Evolutionary conservation across 805 yeast genomes (phyloP), one percentile per base, ranked within the genome.

Genomic region (Saturnispora quitensis): DNA sequence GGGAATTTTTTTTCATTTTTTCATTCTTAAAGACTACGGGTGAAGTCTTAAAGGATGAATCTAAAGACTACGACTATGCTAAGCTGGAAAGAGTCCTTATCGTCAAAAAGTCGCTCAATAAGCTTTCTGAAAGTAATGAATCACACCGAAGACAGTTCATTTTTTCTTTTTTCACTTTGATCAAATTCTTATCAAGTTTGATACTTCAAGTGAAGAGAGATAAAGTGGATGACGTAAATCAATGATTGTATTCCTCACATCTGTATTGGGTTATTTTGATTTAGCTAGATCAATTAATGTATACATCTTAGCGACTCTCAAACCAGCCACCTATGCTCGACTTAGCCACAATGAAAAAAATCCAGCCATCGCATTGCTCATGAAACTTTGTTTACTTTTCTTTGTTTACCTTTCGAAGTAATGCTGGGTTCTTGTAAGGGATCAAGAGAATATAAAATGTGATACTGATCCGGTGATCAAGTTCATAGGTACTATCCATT

Each of bases 391-490:
- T 49, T 43, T 43, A 43, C 47, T 2, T 49, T 49, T 49, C 5
- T 34, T 43, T 49, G 47, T 49, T 49, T 49, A 49, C 51, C 9
- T 43, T 43, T 49, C 36, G n/a, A 33, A 22, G 12, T 17, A 31
- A 8, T 40, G 50, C 50, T 48, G 50, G 34, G 46, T 48, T 33
- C 24, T 27, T 12, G n/a, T 38, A n/a, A 17, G 5, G n/a, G 38
- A n/a, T n/a, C 17, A 15, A 8, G 22, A 20, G 34, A 5, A 48
- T 48, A 48, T 48, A 48, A 48, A 48, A 22, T 42, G 45, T 17
- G 33, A 5, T 27, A 9, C 5, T 13, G 18, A 40, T 24, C 44
- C 44, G 3, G 13, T 13, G 10, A 18, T 40, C 7, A 40, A 22
- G 24, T 6, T 24, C 8, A 8, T 13, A 12, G 5, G 4, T 40